Evolutionary conservation across 768 basidiomycete genomes (phyloP), one percentile per base, ranked within the genome.

Genomic region (Suillus americanus): DNA sequence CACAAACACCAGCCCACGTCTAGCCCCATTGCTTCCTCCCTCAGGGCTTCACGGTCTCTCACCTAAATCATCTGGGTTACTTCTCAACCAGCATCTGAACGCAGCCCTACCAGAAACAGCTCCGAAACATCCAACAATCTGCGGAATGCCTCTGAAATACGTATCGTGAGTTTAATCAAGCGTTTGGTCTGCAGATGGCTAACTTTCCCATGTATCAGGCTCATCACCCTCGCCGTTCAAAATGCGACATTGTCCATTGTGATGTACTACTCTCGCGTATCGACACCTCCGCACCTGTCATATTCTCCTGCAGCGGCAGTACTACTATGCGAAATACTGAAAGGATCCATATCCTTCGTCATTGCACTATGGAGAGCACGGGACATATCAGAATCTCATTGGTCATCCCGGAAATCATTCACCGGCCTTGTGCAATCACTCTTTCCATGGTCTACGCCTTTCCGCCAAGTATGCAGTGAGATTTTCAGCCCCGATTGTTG

Each of bases 191-290:
- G 20, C 30, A 54, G 33, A 41, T 13, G 33, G 51, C 63, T 45
- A 65, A 64, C 63, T 64, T 53, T 64, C 43, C 51, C 65, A 63
- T 61, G 50, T 54, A 25, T 43, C 25, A 64, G 91, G 16, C 82
- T 94, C 64, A 86, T 95, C 67, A 93, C 92, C 20, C 86, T 96
- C 59, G 94, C 94, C 5, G 89, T 97, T 3, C 97, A 99, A 81
- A 99, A 99, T 78, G 94, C 94, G 37, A 88, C 93, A 12, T 81
- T 99, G 57, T 95, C 95, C 61, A 95, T 99, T 73, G 93, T 99
- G 68, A 97, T 99, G 93, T 95, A 98, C 81, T 94, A 98, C 78
- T 98, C 97, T n/a, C 88, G 97, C 65, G 90, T 95, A 64, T 91
- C 92, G 3, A 91, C 86, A 0, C 86, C 94, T 9, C 80, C 90